phyloP scores from a whole-genome alignment of 768 basidiomycete species.

The Chalciporus piperatus region DNA sequence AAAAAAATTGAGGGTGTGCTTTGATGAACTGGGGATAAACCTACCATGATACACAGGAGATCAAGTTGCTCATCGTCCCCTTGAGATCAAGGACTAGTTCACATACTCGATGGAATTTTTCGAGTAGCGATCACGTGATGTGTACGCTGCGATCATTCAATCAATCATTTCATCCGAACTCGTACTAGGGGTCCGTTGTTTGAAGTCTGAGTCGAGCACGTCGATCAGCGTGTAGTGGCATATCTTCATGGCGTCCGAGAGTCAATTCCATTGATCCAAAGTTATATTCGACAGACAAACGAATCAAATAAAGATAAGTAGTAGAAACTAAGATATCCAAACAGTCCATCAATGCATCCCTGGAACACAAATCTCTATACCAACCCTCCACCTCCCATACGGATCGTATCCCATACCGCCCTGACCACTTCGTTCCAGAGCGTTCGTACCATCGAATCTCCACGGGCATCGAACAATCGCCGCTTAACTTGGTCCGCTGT shows the following conservation, averaged over 20 bases:
- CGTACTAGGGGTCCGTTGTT: too few relatives aligned
- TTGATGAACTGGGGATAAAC: background rate
- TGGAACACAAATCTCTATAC: conserved; percentile 41
- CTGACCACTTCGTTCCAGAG: conserved; percentile 52
- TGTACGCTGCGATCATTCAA: too few relatives aligned
- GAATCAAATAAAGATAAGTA: conserved; percentile 19
- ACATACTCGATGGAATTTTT: conserved; percentile 6
- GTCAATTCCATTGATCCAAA: too few relatives aligned
- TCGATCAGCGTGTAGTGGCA: too few relatives aligned
- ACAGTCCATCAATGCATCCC: background rate
- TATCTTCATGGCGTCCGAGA: too few relatives aligned
- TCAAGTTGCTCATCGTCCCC: conserved; percentile 63
- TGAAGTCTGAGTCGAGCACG: too few relatives aligned
- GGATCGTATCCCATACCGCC: conserved; percentile 62
- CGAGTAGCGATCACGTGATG: conserved; percentile 16
- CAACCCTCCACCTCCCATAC: conserved; percentile 75
- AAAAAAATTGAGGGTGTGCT: background rate
- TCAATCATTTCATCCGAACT: too few relatives aligned
- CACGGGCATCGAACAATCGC: conserved; percentile 44
- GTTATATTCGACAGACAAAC: background rate
- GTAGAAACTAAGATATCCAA: background rate
- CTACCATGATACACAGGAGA: conserved; percentile 66
- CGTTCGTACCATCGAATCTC: conserved; percentile 35
- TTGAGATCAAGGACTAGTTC: background rate
- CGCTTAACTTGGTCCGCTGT: conserved; percentile 59